phyloP scores from a whole-genome alignment of 1,284 basidiomycete species.

The Malassezia pachydermatis region DNA sequence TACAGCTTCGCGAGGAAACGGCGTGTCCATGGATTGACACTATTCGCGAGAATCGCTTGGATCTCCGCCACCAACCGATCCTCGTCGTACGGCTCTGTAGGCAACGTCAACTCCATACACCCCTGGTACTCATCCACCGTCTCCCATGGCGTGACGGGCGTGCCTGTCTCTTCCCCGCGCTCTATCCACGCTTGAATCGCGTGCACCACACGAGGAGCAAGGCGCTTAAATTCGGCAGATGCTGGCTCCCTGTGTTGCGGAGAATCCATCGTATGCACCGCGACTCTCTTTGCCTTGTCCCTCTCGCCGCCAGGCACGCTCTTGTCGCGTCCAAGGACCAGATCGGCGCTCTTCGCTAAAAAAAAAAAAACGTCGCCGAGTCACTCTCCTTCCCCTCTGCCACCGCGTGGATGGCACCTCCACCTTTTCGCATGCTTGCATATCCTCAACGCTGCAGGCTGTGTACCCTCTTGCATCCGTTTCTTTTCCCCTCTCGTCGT shows the following conservation, averaged over 20 bases:
- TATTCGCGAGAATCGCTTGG: conserved; percentile 28
- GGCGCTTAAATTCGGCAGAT: conserved; percentile 22
- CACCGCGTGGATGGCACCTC: no score
- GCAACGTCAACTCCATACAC: conserved; percentile 11
- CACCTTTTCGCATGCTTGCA: no score
- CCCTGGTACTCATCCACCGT: conserved; percentile 13
- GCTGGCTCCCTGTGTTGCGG: conserved; percentile 22
- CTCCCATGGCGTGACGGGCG: conserved; percentile 23
- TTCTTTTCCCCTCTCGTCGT: no score
- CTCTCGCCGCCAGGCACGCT: no score
- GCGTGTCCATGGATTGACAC: conserved; percentile 42
- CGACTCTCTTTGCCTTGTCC: no score
- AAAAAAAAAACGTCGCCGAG: no score
- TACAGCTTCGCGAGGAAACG: conserved; percentile 49
- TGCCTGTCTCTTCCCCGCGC: conserved; percentile 3
- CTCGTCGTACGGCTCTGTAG: conserved; percentile 10
- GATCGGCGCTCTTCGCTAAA: no score
- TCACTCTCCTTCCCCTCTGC: no score
- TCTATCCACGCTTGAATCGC: conserved; percentile 8
- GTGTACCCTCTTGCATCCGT: no score
- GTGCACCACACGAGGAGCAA: conserved; percentile 19
- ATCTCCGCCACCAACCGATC: conserved; percentile 21
- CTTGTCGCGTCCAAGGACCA: no score
- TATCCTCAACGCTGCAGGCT: no score
- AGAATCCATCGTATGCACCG: conserved; percentile 12